A percentile compares a stretch with the other conserved stretches of the same genome.
phyloP scores from a whole-genome alignment of 2,329 filamentous ascomycete genomes.

The Trichoderma pleuroti region DNA sequence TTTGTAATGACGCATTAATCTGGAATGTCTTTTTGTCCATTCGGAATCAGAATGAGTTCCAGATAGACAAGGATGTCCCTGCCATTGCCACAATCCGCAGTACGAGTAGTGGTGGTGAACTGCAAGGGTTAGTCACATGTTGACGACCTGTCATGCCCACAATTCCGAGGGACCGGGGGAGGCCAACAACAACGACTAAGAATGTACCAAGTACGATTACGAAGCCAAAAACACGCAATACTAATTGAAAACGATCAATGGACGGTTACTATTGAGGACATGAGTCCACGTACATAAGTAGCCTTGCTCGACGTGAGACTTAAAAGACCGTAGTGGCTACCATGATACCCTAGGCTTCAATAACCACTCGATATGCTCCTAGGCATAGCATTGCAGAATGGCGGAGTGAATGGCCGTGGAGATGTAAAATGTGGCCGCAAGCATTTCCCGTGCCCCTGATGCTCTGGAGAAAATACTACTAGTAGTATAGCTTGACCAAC shows the following conservation, averaged over 20 bases:
- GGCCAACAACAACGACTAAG: neutral
- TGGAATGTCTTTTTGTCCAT: neutral
- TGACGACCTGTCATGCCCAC: neutral
- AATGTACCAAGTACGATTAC: neutral
- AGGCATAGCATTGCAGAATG: neutral
- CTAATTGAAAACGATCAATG: neutral
- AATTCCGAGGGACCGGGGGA: neutral
- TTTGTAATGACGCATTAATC: neutral
- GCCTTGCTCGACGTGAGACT: neutral
- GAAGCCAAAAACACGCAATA: neutral
- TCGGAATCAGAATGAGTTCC: neutral
- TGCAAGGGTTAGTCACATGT: neutral
- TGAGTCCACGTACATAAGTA: neutral
- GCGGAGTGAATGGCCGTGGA: neutral
- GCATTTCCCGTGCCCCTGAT: neutral
- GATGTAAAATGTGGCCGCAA: neutral
- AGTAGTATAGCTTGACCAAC: neutral
- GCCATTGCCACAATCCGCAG: neutral
- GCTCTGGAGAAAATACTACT: neutral
- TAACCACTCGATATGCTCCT: neutral
- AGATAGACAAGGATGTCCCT: neutral
- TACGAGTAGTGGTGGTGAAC: neutral
- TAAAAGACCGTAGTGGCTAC: neutral
- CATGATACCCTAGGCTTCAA: neutral
- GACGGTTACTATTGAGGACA: neutral